Base-by-base conservation (phyloP, 2,329 filamentous ascomycete species). In the Phialocephala sp. region DNA sequence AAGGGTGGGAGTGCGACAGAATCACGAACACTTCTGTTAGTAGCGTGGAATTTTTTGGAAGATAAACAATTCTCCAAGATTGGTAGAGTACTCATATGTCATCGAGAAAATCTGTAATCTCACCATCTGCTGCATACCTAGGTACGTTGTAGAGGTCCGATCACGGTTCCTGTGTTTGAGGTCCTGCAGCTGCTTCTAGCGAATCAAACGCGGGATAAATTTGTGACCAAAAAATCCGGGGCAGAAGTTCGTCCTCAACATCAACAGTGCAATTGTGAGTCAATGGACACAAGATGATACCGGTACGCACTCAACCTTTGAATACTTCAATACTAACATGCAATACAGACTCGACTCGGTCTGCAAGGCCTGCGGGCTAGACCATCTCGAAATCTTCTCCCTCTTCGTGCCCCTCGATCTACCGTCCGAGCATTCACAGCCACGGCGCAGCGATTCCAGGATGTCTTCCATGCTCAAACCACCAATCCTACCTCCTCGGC, bases 391-490 rank as follows among this genome's bases (percentile, higher is more conserved):
- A 68, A 63, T 65, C 66, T 73, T 43, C 60, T 72, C 58, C 68
- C 66, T 59, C 66, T 73, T 20, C 71, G 71, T 59, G 60, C 69
- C 41, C 60, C 65, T 41, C 66, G 69, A 66, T 64, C 65, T 36
- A 64, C 64, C 24, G 52, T 72, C 37, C 72, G 73, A 69, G 68
- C 73, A 43, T 69, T 69, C 47, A 74, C 73, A 18, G 68, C 73
- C 18, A 75, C 72, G 1, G 73, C 69, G 18, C 73, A 73, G 57
- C 74, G 75, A 60, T 75, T 76, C 62, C 82, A 83, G 69, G 81
- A 87, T 75, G 85, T 84, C 65, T 91, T 91, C 73, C 87, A 87
- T 65, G 84, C 88, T 1, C 86, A 91, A 75, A 81, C 87, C 63
- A 84, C 90, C 66, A 85, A 85, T 68, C 78, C 84, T 2, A 66